Base-by-base conservation (phyloP, 2,329 filamentous ascomycete species). In the Shiraia sp. region DNA sequence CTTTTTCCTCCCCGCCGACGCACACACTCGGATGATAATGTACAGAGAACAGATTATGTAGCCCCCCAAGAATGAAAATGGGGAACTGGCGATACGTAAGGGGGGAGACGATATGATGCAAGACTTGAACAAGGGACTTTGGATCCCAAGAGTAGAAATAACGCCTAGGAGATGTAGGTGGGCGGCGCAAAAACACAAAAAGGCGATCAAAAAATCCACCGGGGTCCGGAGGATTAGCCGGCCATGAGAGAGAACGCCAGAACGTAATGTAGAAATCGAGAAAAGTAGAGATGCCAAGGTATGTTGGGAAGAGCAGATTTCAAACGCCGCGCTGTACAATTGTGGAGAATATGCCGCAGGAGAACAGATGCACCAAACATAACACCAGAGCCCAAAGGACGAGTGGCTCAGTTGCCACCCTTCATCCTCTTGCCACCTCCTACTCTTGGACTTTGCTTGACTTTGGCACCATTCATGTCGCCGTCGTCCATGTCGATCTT, bases 401-500 rank as follows among this genome's bases (percentile, higher is more conserved):
- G 32, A 38, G 16, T 9, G 40, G n/a, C n/a, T 40, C 54, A 61
- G 32, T 57, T 56, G 36, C 52, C 56, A 12, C 45, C 55, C 47
- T 68, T 68, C 48, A 66, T 58, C 31, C 64, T 52, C 52, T 72
- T 71, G 46, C 57, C 61, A 26, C 72, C 72, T 33, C 61, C 61
- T 7, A 73, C 65, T 15, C 73, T 62, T 17, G 75, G 75, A 55
- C 73, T 76, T 34, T 68, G 69, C 57, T 82, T 83, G 36, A 80
- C 71, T 44, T 80, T 76, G 10, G 50, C 62, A n/a, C 63, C 68
- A 39, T 68, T 69, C 30, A 64, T 60, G 12, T 64, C 68, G 7
- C 65, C 71, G 31, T 80, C 80, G 32, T 83, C 80, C 27, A 68
- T 73, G 54, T 83, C 81, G 38, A 77, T 68, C 63, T 85, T 85